A percentile compares a stretch with the other conserved stretches of the same genome.
Evolutionary conservation across 768 basidiomycete species (phyloP).

Genomic region (Russula earlei): DNA sequence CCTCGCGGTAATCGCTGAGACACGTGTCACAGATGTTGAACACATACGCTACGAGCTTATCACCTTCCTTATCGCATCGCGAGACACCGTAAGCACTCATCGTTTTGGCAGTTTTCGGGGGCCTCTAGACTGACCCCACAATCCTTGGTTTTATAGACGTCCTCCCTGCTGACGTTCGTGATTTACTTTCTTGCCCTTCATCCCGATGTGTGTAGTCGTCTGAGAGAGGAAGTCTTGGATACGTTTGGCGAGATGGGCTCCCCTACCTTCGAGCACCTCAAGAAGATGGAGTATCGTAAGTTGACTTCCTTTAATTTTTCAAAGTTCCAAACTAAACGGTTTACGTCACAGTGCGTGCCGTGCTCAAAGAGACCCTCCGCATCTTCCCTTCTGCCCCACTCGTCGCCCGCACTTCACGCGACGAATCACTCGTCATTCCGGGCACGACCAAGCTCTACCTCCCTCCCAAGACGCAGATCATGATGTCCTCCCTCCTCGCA

Average conservation of each 20-base stretch:
- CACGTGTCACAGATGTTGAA: slow-evolving; percentile 11
- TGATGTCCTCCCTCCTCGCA: slow-evolving; percentile 26
- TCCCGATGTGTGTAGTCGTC: slow-evolving; percentile 25
- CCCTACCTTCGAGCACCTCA: slow-evolving; percentile 28
- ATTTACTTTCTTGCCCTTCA: slow-evolving; percentile 29
- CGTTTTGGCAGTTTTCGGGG: background rate
- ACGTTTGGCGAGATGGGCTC: slow-evolving; percentile 23
- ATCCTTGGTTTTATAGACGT: slow-evolving; percentile 23
- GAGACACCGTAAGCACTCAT: slow-evolving; percentile 14
- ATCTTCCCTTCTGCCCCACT: slow-evolving; percentile 16
- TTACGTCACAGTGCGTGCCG: slow-evolving; percentile 22
- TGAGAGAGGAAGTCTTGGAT: slow-evolving; percentile 29
- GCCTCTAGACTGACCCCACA: background rate
- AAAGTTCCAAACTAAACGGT: background rate
- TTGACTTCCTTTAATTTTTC: background rate
- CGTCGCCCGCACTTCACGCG: slow-evolving; percentile 11
- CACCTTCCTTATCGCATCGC: slow-evolving; percentile 19
- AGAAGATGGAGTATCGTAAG: slow-evolving; percentile 27
- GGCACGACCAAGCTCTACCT: slow-evolving; percentile 18
- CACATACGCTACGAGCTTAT: slow-evolving; percentile 19
- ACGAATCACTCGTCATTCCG: slow-evolving; percentile 13
- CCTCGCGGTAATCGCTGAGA: background rate
- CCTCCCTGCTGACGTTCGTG: slow-evolving; percentile 27
- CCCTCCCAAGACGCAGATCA: slow-evolving; percentile 17
- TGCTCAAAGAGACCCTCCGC: slow-evolving; percentile 28